phyloP scores from a whole-genome alignment of 441 rosid species.

The Erodium moschatum region DNA sequence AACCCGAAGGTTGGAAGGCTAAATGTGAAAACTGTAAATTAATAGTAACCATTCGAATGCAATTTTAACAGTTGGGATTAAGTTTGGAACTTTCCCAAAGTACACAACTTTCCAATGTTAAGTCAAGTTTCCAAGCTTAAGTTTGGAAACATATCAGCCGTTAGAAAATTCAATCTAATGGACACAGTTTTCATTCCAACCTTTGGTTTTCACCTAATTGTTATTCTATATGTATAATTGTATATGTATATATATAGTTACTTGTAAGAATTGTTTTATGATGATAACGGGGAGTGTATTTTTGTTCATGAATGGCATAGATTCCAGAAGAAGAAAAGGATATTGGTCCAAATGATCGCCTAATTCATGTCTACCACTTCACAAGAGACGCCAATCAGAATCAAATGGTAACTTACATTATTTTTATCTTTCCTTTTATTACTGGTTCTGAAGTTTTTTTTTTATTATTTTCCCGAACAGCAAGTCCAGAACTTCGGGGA shows the following conservation, averaged over 20 bases:
- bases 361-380: slow-evolving; percentile 62
- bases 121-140: too few relatives aligned
- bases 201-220: too few relatives aligned
- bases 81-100: too few relatives aligned
- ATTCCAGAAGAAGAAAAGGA: slow-evolving; percentile 68
- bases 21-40: too few relatives aligned
- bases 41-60: too few relatives aligned
- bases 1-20: background rate
- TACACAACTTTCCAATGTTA: too few relatives aligned
- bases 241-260: too few relatives aligned
- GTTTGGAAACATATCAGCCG: too few relatives aligned
- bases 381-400: slow-evolving; percentile 54
- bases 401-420: slow-evolving; percentile 31
- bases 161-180: too few relatives aligned
- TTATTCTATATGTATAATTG: too few relatives aligned
- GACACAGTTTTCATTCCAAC: too few relatives aligned
- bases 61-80: too few relatives aligned
- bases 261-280: background rate
- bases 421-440: background rate
- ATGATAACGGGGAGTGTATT: background rate
- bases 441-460: background rate
- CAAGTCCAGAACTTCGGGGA: slow-evolving; percentile 62
- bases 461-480: slow-evolving; percentile 21
- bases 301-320: slow-evolving; percentile 26
- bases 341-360: slow-evolving; percentile 60